Evolutionary conservation across 139 green algal species (phyloP).

Genomic region (Chlamydomonas sp.): DNA sequence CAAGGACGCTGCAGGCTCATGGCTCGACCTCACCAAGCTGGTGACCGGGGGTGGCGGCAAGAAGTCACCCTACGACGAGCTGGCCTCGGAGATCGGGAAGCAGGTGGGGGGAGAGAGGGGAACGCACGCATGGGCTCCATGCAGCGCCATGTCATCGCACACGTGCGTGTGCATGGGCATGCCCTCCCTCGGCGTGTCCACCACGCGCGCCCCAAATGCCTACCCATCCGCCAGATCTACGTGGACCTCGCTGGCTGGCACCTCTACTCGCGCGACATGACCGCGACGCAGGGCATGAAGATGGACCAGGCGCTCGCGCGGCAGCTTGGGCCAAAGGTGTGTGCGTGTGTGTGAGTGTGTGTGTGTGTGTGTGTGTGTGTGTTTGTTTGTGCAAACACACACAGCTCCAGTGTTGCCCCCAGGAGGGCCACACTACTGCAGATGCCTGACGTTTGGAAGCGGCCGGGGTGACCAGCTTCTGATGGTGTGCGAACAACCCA

Average conservation of each 20-base stretch:
- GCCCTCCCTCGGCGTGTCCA: neutral
- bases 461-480: too few species aligned
- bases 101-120: neutral
- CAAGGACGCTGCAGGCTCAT: slow-evolving; percentile 23
- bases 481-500: too few species aligned
- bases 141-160: neutral
- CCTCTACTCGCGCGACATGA: slow-evolving; percentile 49
- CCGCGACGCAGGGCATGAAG: slow-evolving; percentile 22
- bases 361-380: too few species aligned
- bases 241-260: slow-evolving; percentile 64
- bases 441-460: too few species aligned
- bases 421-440: too few species aligned
- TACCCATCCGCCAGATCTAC: slow-evolving; percentile 51
- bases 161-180: neutral
- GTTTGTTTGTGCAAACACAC: too few species aligned
- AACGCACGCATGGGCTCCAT: neutral
- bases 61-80: slow-evolving; percentile 33
- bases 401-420: too few species aligned
- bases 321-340: slow-evolving; percentile 38
- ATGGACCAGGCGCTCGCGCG: slow-evolving; percentile 39
- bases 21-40: slow-evolving; percentile 35
- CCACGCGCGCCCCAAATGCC: slow-evolving; percentile 17
- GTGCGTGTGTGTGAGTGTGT: too few species aligned
- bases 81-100: slow-evolving; percentile 29
- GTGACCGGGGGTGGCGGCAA: slow-evolving; percentile 17